Base-by-base conservation (phyloP, 208 protist genomes). In the Angomonas ambiguus region DNA sequence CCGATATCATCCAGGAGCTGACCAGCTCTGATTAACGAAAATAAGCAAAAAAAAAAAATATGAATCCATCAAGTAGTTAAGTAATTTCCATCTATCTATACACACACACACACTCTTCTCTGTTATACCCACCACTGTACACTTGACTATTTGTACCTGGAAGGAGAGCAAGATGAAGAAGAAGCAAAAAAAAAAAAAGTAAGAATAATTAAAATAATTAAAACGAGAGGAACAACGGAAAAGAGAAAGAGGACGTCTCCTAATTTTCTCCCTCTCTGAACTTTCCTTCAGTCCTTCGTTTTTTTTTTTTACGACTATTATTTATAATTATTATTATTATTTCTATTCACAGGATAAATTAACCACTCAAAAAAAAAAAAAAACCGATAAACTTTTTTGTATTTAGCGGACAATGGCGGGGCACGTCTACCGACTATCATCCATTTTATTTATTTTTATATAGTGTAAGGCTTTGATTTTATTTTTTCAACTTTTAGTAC, bases 1-100 rank as follows among this genome's bases (percentile, higher is more conserved):
- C 65, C 13, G 62, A 67, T 5, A 38, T 74, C n/a, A 93, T 96
- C 71, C 31, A 73, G 11, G 53, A 84, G 33, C 74, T 93, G 13
- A 94, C 92, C 67, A 24, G 8, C 1, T 71, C 1, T 8, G 27
- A 13, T 10, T 62, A 27, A 48, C 11, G 38, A 48, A 55, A n/a
- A 4, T n/a, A 55, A 55, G 28, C 49, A 55, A 4, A 55, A 55
- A 4, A 16, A 55, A 55, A 55, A 4, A 16, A 4, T 18, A 20
- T 48, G 41, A 48, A 20, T n/a, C n/a, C n/a, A n/a, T n/a, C n/a
- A n/a, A n/a, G n/a, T n/a, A n/a, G n/a, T n/a, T n/a, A n/a, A n/a
- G n/a, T n/a, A n/a, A n/a, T n/a, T n/a, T n/a, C n/a, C n/a, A n/a
- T n/a, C n/a, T n/a, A n/a, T n/a, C n/a, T n/a, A n/a, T n/a, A n/a